A percentile compares a stretch with the other conserved stretches of the same genome.
Conservation (phyloP, 1,139 yeast species). For the Kurtzmaniella quercitrusa region DNA sequence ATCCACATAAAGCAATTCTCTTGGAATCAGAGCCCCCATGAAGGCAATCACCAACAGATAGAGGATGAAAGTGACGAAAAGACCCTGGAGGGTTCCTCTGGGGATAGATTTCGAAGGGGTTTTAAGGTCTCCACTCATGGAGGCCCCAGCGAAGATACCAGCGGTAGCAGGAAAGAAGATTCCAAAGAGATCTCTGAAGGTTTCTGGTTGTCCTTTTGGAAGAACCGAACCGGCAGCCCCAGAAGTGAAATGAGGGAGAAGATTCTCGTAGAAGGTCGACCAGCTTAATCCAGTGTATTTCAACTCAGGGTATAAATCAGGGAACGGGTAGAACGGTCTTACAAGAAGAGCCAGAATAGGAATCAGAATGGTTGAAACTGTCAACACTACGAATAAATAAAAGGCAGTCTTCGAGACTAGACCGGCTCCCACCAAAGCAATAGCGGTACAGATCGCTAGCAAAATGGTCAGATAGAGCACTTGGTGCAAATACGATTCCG, state of each 20-base stretch:
- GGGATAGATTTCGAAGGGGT: conserved; percentile 89
- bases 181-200: conserved; percentile 82
- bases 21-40: conserved; percentile 75
- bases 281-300: conserved; percentile 71
- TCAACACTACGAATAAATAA: conserved; percentile 61
- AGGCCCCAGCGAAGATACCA: conserved; percentile 98
- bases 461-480: conserved; percentile 62
- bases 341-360: conserved; percentile 73
- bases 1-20: conserved; percentile 70
- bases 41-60: conserved; percentile 75
- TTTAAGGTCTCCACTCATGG: conserved; percentile 93
- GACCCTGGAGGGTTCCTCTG: conserved; percentile 80
- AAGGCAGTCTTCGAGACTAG: conserved; percentile 84
- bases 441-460: conserved; percentile 65
- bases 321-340: conserved; percentile 42
- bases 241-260: conserved; percentile 74
- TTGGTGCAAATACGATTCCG: conserved; percentile 54
- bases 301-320: conserved; percentile 39
- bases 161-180: conserved; percentile 97
- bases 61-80: conserved; percentile 66
- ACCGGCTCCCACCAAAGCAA: conserved; percentile 80
- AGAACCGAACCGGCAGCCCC: conserved; percentile 90
- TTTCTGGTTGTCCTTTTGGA: conserved; percentile 53
- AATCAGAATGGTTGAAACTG: conserved; percentile 72
- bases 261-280: conserved; percentile 58